Percentiles rank a stretch among this genome's conserved stretches.
Conservation (phyloP, 345 rosid species). For the Zanthoxylum bungeanum region DNA sequence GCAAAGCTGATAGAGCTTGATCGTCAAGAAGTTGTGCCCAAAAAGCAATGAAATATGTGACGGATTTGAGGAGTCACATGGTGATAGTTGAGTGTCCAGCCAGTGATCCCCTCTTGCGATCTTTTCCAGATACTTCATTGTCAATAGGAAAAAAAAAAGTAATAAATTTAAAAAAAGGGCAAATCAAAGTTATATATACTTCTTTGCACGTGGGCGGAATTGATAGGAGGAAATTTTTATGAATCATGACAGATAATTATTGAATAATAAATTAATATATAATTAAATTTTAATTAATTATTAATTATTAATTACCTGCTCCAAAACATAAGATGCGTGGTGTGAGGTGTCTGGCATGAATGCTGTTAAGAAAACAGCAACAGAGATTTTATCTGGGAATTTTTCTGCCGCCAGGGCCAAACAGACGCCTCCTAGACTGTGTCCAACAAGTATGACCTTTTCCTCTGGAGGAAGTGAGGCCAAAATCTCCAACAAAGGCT, state of each 20-base stretch:
- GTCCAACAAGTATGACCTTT: slow-evolving; percentile 62
- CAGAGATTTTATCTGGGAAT: slow-evolving; percentile 33
- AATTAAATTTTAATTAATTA: too few species aligned
- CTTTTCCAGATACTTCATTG: neutral
- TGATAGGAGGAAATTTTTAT: too few species aligned
- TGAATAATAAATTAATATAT: too few species aligned
- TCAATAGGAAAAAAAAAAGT: neutral
- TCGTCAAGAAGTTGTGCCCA: slow-evolving; percentile 31
- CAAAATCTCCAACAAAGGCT: slow-evolving; percentile 47
- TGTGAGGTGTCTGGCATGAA: slow-evolving; percentile 32
- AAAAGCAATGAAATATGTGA: slow-evolving; percentile 14
- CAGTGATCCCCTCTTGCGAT: neutral
- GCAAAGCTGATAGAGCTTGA: slow-evolving; percentile 29
- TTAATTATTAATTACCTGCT: slow-evolving; percentile 31
- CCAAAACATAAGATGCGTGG: slow-evolving; percentile 27
- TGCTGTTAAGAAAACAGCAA: slow-evolving; percentile 35
- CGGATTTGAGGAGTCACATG: slow-evolving; percentile 11
- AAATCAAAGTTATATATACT: too few species aligned
- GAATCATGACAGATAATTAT: too few species aligned
- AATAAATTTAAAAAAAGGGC: too few species aligned
- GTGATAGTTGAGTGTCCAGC: slow-evolving; percentile 34
- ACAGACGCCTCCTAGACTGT: slow-evolving; percentile 63
- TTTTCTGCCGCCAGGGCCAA: slow-evolving; percentile 44
- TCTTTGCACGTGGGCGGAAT: too few species aligned
- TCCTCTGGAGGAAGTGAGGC: slow-evolving; percentile 28